These are phyloP conservation scores for Paraphoma chrysanthemicola DNA, from an alignment of 2,329 filamentous ascomycete species.

Conservation along the genomic window DNA sequence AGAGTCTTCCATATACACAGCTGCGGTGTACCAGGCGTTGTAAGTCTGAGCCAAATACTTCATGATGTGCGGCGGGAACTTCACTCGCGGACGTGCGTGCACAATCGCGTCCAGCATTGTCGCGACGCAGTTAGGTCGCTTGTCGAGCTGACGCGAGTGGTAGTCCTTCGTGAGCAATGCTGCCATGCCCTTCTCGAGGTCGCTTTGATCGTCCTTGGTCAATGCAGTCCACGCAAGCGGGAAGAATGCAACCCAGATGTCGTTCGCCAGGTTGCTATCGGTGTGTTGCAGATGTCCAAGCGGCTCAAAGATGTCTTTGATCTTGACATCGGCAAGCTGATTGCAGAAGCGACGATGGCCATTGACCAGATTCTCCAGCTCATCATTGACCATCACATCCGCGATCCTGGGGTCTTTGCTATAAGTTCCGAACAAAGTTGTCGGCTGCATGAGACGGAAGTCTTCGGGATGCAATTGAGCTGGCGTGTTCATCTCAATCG, in stretches of 20 bases:
- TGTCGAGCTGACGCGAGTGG: slow-evolving; percentile 91
- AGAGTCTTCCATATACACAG: slow-evolving; percentile 87
- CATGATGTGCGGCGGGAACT: slow-evolving; percentile 92
- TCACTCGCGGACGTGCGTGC: slow-evolving; percentile 83
- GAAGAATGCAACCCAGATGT: slow-evolving; percentile 91
- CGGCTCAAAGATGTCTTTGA: slow-evolving; percentile 88
- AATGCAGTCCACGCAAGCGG: slow-evolving; percentile 93
- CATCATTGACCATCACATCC: slow-evolving; percentile 78
- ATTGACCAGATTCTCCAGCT: slow-evolving; percentile 79
- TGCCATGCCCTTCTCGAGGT: slow-evolving; percentile 92
- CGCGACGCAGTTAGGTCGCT: slow-evolving; percentile 93
- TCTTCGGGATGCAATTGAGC: slow-evolving; percentile 84
- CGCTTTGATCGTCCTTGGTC: slow-evolving; percentile 83
- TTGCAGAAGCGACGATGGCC: slow-evolving; percentile 82
- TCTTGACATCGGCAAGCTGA: slow-evolving; percentile 84
- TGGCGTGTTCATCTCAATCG: slow-evolving; percentile 81
- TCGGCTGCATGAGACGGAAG: slow-evolving; percentile 78
- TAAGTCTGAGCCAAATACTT: slow-evolving; percentile 95
- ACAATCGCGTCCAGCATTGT: slow-evolving; percentile 88
- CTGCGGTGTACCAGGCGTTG: slow-evolving; percentile 95
- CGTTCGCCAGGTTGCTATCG: slow-evolving; percentile 80
- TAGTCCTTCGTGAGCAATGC: slow-evolving; percentile 91
- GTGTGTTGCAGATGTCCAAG: slow-evolving; percentile 91
- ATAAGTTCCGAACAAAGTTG: slow-evolving; percentile 75
- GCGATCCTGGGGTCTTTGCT: slow-evolving; percentile 70